Conservation (phyloP, 2,329 filamentous ascomycete species). For the Davidsoniella eucalypti region DNA sequence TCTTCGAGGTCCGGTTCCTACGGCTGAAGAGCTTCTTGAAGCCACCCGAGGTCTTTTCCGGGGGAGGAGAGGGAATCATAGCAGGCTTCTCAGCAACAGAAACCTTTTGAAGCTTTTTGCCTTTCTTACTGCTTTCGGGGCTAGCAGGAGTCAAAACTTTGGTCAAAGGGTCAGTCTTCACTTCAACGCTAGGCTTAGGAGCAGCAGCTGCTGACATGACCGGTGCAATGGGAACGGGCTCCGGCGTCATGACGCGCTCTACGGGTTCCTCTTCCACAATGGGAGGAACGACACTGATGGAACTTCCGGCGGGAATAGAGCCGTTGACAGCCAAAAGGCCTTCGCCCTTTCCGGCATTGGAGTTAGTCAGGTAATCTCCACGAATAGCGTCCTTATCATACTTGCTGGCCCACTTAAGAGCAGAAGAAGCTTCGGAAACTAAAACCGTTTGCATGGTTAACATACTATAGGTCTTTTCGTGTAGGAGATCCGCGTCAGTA, state of each 20-base stretch:
- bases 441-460: slow-evolving; percentile 76
- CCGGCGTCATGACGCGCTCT: slow-evolving; percentile 24
- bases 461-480: slow-evolving; percentile 71
- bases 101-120: slow-evolving; percentile 40
- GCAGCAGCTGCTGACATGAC: slow-evolving; percentile 7
- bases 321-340: slow-evolving; percentile 16
- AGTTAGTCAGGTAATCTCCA: slow-evolving; percentile 68
- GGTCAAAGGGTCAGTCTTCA: slow-evolving; percentile 1
- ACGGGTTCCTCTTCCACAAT: slow-evolving; percentile 23
- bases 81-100: slow-evolving; percentile 24
- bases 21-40: slow-evolving; percentile 51
- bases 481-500: slow-evolving; percentile 39
- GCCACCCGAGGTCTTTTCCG: slow-evolving; percentile 23
- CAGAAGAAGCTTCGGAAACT: slow-evolving; percentile 72
- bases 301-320: slow-evolving; percentile 15
- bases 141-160: slow-evolving; percentile 18
- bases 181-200: slow-evolving; percentile 10
- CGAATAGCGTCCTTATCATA: slow-evolving; percentile 84
- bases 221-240: slow-evolving; percentile 18
- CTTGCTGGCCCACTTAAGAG: slow-evolving; percentile 91
- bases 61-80: slow-evolving; percentile 1
- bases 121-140: slow-evolving; percentile 1
- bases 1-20: slow-evolving; percentile 42
- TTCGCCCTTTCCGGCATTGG: slow-evolving; percentile 51
- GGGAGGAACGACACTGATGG: slow-evolving; percentile 15